Evolutionary conservation across 495 filamentous ascomycete species (phyloP), one percentile per base, ranked within the genome.

Genomic region (Penicillium coprophilum): DNA sequence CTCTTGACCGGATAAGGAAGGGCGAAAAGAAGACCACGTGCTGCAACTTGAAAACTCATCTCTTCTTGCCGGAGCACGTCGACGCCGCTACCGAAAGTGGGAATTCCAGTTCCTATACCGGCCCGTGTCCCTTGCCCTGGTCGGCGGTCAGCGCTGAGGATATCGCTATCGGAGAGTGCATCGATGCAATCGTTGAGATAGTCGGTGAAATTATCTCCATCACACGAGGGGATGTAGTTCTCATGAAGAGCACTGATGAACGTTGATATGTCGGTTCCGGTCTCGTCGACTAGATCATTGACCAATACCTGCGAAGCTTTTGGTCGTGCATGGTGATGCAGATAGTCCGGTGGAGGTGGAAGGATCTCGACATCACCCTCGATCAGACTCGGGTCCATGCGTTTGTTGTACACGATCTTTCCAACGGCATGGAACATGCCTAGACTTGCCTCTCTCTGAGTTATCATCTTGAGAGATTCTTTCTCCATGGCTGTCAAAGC

Each of bases 371-470:
- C 38, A 31, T 61, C 49, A 61, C 63, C 19, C 45, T 59, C 51
- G 53, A 58, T 21, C 23, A 64, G 51, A 27, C 55, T 64, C 5
- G 60, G 40, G 24, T 77, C 75, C 28, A 84, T 78, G 38, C 94
- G 82, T 66, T 96, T 97, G 72, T 97, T 97, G 71, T 97, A 92
- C 4, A 96, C 83, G 4, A 97, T 88, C 61, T 92, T 96, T 15
- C 92, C 95, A 47, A 99, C 87, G 27, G 95, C 92, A 71, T 99
- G 95, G 64, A 99, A 99, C 55, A 99, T 87, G 2, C 91, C 92
- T 7, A 97, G 77, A 59, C 82, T 93, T 19, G 89, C 82, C 71
- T 96, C 92, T 46, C 95, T 82, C 62, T 92, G 90, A 1, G 88
- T 90, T 4, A 97, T 79, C 43, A 90, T 66, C 59, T 87, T 79